A percentile compares a stretch with the other conserved stretches of the same genome.
These are phyloP conservation scores for Sanghuangporus sanghuang DNA, from an alignment of 1,284 basidiomycete genomes.

Conservation along the genomic window DNA sequence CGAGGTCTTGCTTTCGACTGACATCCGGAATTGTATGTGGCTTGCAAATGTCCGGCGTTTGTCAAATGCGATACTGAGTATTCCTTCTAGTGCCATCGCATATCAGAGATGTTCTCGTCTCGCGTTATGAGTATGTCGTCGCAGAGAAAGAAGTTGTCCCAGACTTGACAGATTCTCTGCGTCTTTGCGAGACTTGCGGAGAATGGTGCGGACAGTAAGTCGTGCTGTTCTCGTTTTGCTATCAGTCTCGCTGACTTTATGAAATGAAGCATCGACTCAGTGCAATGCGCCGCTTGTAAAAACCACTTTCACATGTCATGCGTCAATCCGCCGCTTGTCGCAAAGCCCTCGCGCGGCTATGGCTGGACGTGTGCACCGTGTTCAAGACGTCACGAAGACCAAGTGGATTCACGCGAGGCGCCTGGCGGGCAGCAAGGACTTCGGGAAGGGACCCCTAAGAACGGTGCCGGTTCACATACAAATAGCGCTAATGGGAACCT, in stretches of 20 bases:
- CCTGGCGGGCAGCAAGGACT: background rate
- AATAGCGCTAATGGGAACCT: background rate
- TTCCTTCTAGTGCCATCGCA: slow-evolving; percentile 64
- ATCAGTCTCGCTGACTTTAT: slow-evolving; percentile 15
- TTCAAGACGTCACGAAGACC: slow-evolving; percentile 82
- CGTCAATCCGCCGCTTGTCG: slow-evolving; percentile 88
- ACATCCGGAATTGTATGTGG: slow-evolving; percentile 83
- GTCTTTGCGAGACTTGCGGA: slow-evolving; percentile 81
- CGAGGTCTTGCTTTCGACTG: slow-evolving; percentile 86
- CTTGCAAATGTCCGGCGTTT: slow-evolving; percentile 10
- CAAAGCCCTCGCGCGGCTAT: slow-evolving; percentile 95
- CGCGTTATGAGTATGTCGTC: slow-evolving; percentile 92
- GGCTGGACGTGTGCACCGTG: slow-evolving; percentile 97
- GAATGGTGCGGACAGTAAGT: slow-evolving; percentile 86
- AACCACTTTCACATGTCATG: slow-evolving; percentile 94
- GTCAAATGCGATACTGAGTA: slow-evolving; percentile 25
- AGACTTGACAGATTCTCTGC: slow-evolving; percentile 84
- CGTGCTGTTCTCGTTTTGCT: slow-evolving; percentile 15
- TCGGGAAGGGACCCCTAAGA: slow-evolving; percentile 9
- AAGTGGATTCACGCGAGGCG: slow-evolving; percentile 51
- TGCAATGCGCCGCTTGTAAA: slow-evolving; percentile 93
- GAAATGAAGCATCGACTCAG: slow-evolving; percentile 69
- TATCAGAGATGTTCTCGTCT: slow-evolving; percentile 70
- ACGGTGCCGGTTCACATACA: background rate
- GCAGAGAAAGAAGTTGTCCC: slow-evolving; percentile 90